Base-by-base conservation (phyloP, 2,329 filamentous ascomycete genomes). In the Periconia sp. region DNA sequence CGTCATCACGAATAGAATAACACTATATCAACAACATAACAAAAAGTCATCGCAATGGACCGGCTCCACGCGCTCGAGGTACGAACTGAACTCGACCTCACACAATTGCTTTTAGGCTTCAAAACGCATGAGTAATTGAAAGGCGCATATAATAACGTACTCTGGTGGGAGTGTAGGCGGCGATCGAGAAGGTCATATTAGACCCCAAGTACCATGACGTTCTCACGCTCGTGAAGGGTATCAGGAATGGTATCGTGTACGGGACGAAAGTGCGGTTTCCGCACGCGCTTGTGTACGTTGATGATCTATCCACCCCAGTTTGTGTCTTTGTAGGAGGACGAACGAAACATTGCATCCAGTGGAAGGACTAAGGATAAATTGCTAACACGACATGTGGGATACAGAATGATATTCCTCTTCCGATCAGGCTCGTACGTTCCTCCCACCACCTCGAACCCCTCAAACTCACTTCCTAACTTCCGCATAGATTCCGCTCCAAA, bases 231-330 rank as follows among this genome's bases (percentile, higher is more conserved):
- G 74, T 96, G 74, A 99, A 99, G 83, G 91, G 87, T 67, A 89
- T 94, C 62, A 91, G 94, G 77, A 99, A 97, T 85, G 94, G 94
- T 74, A 87, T 92, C 61, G 91, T 99, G 59, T 99, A 99, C 77
- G 94, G 94, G 56, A 86, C 90, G 66, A 97, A 97, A 84, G 91
- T 99, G 75, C 92, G 94, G 60, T 97, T 99, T 79, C 94, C 94
- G 60, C 94, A 99, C 79, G 94, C 94, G 56, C 83, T 99, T 63
- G 94, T 99, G 83, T 86, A 80, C 59, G 47, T 35, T n/a, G 19
- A 17, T 9, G 2, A 6, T 19, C 9, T 5, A 27, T 27, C 23
- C 23, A 27, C 23, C 23, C 23, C 3, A 27, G 23, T 27, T 27
- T 27, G 23, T 8, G 23, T 27, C 23, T 27, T 27, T 8, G 23